Conservation (phyloP, 1,139 yeast species). For the Geotrichum aggregatum region DNA sequence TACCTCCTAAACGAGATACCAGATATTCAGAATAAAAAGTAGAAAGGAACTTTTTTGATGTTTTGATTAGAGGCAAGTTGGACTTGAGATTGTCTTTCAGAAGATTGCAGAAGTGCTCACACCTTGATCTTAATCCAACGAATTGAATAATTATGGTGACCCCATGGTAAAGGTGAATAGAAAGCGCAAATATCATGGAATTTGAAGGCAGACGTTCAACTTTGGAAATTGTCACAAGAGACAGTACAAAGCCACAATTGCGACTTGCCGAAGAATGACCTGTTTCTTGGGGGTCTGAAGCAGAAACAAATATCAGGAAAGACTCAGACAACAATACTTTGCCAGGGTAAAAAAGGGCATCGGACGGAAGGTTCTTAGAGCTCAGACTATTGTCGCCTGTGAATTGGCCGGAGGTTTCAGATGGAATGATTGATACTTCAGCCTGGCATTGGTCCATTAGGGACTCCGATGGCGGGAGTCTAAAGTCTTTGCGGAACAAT, state of each 20-base stretch:
- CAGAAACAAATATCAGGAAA: conserved; percentile 69
- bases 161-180: conserved; percentile 66
- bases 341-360: conserved; percentile 47
- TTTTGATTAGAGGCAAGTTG: conserved; percentile 59
- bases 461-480: conserved; percentile 66
- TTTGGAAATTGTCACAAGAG: conserved; percentile 72
- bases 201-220: conserved; percentile 80
- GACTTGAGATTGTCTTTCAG: conserved; percentile 60
- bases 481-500: conserved; percentile 59
- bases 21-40: conserved; percentile 85
- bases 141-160: conserved; percentile 63
- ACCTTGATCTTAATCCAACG: conserved; percentile 71
- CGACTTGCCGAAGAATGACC: conserved; percentile 32
- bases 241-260: conserved; percentile 65
- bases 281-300: conserved; percentile 48
- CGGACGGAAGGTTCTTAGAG: conserved; percentile 26
- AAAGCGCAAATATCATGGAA: conserved; percentile 73
- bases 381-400: conserved; percentile 33
- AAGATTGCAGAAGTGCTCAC: conserved; percentile 73
- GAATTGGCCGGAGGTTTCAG: conserved; percentile 19
- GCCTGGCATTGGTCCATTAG: conserved; percentile 66
- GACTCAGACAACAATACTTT: conserved; percentile 66
- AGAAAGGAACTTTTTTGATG: conserved; percentile 55
- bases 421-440: conserved; percentile 54
- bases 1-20: conserved; percentile 39